A percentile compares a stretch with the other conserved stretches of the same genome.
phyloP scores from a whole-genome alignment of 2,329 filamentous ascomycete genomes.

The Xylariaceae sp. region DNA sequence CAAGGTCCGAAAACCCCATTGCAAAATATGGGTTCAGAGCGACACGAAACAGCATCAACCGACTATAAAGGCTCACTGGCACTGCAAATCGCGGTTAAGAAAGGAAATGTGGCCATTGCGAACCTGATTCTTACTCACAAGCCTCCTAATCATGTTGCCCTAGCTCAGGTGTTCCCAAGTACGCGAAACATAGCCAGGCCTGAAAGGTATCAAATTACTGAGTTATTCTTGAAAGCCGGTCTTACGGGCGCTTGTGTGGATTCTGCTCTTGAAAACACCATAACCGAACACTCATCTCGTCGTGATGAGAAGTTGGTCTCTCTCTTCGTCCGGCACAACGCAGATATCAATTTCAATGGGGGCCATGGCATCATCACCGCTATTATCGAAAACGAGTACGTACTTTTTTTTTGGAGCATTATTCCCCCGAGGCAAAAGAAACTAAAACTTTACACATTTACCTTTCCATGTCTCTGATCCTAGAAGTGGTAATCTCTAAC shows the following conservation, averaged over 20 bases:
- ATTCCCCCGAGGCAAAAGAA: no score
- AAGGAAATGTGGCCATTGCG: slow-evolving; percentile 41
- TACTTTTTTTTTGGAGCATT: neutral
- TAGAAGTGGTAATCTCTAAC: neutral
- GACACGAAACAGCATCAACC: slow-evolving; percentile 47
- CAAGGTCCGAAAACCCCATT: slow-evolving; percentile 28
- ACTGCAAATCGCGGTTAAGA: slow-evolving; percentile 43
- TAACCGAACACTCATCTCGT: slow-evolving; percentile 42
- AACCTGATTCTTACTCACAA: slow-evolving; percentile 42
- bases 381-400: slow-evolving; percentile 42
- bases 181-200: slow-evolving; percentile 39
- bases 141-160: slow-evolving; percentile 41
- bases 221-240: slow-evolving; percentile 45
- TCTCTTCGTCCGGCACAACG: slow-evolving; percentile 46
- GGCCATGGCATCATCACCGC: slow-evolving; percentile 45
- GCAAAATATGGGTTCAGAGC: slow-evolving; percentile 33
- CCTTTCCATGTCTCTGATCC: neutral
- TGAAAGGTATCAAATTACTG: slow-evolving; percentile 44
- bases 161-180: slow-evolving; percentile 45
- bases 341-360: slow-evolving; percentile 50
- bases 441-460: no score
- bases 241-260: slow-evolving; percentile 44
- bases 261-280: slow-evolving; percentile 46
- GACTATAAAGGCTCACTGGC: slow-evolving; percentile 49
- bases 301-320: slow-evolving; percentile 48